Evolutionary conservation across 1,139 yeast species (phyloP).

Genomic region (Saccharomycopsis hybrid): DNA sequence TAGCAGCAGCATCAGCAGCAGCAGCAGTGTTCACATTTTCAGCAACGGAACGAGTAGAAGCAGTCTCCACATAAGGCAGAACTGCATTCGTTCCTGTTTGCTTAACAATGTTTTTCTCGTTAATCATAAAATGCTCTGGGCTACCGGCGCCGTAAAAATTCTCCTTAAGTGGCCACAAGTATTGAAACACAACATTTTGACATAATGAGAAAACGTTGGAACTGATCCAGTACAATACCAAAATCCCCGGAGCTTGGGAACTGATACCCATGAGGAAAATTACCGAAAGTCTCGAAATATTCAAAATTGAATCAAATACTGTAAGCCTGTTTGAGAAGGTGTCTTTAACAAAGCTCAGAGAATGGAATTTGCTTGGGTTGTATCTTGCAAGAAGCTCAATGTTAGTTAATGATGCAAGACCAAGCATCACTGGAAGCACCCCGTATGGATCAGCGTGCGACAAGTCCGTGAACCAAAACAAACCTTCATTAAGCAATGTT

Average conservation of each 20-base stretch:
- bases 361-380: conserved; percentile 25
- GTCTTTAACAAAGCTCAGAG: conserved; percentile 6
- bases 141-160: conserved; percentile 2
- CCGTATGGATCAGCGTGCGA: conserved; percentile 57
- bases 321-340: conserved; percentile 35
- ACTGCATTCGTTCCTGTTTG: too few species aligned
- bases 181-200: conserved; percentile 72
- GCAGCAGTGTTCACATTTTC: too few species aligned
- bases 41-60: too few species aligned
- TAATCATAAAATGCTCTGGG: conserved; percentile 4
- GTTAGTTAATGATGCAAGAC: conserved; percentile 64
- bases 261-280: conserved; percentile 79
- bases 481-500: conserved; percentile 47
- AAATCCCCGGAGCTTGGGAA: conserved; percentile 78
- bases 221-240: conserved; percentile 79
- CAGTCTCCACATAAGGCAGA: too few species aligned
- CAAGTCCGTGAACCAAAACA: conserved; percentile 55
- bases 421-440: conserved; percentile 62
- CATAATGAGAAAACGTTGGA: conserved; percentile 70
- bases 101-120: neutral
- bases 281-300: conserved; percentile 65
- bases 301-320: conserved; percentile 52
- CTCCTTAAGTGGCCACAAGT: conserved; percentile 47
- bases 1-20: too few species aligned
- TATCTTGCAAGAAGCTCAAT: conserved; percentile 58